Percentiles rank a stretch among this genome's conserved stretches.
phyloP scores from a whole-genome alignment of 176 grass and related monocot genomes.

The Bolboschoenus planiculmis region DNA sequence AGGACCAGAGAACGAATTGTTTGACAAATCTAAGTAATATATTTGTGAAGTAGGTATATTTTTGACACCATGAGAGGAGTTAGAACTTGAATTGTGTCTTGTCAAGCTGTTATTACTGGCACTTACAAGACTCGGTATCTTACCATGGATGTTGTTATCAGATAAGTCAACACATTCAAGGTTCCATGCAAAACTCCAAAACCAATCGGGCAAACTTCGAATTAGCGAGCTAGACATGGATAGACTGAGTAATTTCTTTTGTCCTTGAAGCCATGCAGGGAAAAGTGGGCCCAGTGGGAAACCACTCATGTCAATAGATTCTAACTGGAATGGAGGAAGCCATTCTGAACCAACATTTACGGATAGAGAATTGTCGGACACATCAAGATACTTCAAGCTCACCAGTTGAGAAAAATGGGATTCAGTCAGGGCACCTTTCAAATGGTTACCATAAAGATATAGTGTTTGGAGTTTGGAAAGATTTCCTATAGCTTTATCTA shows the following conservation, averaged over 20 bases:
- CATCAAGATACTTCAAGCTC: neutral
- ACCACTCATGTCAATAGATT: neutral
- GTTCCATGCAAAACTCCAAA: neutral
- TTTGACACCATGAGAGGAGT: neutral
- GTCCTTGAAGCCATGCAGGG: neutral
- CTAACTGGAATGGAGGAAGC: neutral
- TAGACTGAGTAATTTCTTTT: neutral
- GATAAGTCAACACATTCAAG: neutral
- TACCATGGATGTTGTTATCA: neutral
- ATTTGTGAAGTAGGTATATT: neutral
- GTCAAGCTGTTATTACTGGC: neutral
- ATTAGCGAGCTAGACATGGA: neutral
- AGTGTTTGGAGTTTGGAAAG: neutral
- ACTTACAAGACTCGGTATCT: neutral
- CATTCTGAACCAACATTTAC: neutral
- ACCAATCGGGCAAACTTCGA: neutral
- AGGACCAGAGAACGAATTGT: neutral
- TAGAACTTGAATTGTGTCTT: neutral
- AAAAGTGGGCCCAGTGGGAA: neutral
- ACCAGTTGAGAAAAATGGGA: neutral
- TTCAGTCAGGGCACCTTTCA: neutral
- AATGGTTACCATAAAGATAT: neutral
- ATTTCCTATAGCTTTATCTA: neutral
- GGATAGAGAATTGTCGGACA: neutral
- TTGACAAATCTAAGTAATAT: neutral